Base-by-base conservation (phyloP, 2,329 filamentous ascomycete species). In the Dactylellina sp. region DNA sequence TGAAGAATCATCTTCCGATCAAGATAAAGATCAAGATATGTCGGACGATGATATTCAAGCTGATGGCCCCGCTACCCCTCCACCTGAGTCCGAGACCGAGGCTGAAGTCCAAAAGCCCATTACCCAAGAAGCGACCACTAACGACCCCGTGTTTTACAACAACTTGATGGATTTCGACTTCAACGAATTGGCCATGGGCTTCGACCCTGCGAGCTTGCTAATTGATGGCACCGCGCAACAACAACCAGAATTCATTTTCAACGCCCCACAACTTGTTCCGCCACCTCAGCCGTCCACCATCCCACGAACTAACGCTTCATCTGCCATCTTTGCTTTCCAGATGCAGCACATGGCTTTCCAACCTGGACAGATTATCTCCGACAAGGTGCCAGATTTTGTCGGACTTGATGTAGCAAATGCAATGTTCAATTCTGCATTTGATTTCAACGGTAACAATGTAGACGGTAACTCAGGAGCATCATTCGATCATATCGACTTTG, bases 21-120 rank as follows among this genome's bases (percentile, higher is more conserved):
- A 20, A 14, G 68, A 57, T n/a, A 52, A 62, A 22, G 74, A 71
- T 24, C 53, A 79, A 61, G 55, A 56, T 12, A 62, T 61, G 37
- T 62, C 70, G 14, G 70, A 74, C n/a, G 55, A 74, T 16, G 70
- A 74, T 2, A 25, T 32, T 11, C 61, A 47, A 32, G 53, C n/a
- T 1, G 61, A 62, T 7, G 61, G 49, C 14, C 61, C 70, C 12
- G 70, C 55, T 20, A 74, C 70, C 11, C 70, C 70, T 20, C 70
- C 70, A 57, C 70, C 61, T 7, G 59, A 68, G 12, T 57, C 61
- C 5, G 68, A 72, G 25, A 25, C 39, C 25, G 65, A 71, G 22
- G 22, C 50, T 11, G 28, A 14, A 16, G 20, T 47, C 24, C 46
- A 71, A 50, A 24, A 49, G 14, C 2, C 14, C 22, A 16, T 25